phyloP scores from a whole-genome alignment of 1,139 yeast genomes.

The Candida anutae region DNA sequence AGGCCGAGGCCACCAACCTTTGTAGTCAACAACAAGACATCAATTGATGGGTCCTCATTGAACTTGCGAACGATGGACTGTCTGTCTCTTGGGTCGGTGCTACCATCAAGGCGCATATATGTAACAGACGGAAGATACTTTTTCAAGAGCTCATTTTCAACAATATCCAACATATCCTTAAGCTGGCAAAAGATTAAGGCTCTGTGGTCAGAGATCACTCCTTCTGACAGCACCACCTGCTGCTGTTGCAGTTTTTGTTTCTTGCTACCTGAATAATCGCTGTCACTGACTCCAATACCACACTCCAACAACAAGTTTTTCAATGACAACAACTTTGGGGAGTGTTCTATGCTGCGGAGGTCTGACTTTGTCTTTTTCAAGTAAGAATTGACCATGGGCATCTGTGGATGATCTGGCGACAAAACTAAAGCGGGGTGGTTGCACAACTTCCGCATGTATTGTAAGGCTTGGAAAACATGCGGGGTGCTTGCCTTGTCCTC shows the following conservation, averaged over 20 bases:
- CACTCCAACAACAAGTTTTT: slow-evolving; percentile 80
- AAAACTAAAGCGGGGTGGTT: slow-evolving; percentile 95
- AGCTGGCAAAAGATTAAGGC: slow-evolving; percentile 94
- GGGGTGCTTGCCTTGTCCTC: slow-evolving; percentile 54
- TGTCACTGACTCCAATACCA: slow-evolving; percentile 75
- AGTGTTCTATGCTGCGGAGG: slow-evolving; percentile 68
- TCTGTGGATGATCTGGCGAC: slow-evolving; percentile 80
- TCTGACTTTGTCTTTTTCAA: slow-evolving; percentile 53
- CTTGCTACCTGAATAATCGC: slow-evolving; percentile 26
- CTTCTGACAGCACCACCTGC: slow-evolving; percentile 43
- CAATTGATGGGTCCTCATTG: slow-evolving; percentile 95
- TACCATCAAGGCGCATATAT: slow-evolving; percentile 91
- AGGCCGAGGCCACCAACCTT: slow-evolving; percentile 98
- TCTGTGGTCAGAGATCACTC: slow-evolving; percentile 90
- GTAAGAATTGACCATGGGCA: slow-evolving; percentile 51
- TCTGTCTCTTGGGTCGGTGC: slow-evolving; percentile 87
- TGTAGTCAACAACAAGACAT: slow-evolving; percentile 82
- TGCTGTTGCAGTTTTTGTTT: slow-evolving; percentile 22
- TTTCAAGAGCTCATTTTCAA: slow-evolving; percentile 78
- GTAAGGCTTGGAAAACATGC: slow-evolving; percentile 95
- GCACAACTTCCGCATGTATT: slow-evolving; percentile 94
- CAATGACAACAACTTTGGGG: slow-evolving; percentile 84
- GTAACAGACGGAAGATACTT: slow-evolving; percentile 87
- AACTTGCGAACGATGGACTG: slow-evolving; percentile 88
- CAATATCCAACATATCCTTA: slow-evolving; percentile 96